Evolutionary conservation across 305 asterid genomes (phyloP).

Genomic region (Solanum hybrid): DNA sequence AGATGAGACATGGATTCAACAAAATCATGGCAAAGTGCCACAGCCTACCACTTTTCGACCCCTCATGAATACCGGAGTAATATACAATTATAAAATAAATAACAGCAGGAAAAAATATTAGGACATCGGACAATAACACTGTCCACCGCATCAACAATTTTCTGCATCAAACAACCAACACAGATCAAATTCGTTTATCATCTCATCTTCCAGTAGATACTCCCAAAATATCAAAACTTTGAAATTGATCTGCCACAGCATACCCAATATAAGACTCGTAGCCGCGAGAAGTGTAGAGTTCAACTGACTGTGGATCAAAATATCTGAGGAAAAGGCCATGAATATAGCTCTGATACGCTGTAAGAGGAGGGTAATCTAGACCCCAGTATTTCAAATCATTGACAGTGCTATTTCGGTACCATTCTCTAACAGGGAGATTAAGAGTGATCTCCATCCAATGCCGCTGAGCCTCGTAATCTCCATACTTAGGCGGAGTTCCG

Average conservation of each 20-base stretch:
- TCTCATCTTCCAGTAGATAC: neutral
- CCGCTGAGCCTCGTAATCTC: slow-evolving; percentile 96
- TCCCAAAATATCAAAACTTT: neutral
- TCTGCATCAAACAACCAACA: slow-evolving; percentile 46
- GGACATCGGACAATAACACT: slow-evolving; percentile 75
- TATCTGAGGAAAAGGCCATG: slow-evolving; percentile 50
- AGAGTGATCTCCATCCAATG: slow-evolving; percentile 97
- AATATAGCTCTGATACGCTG: slow-evolving; percentile 83
- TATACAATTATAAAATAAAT: slow-evolving; percentile 45
- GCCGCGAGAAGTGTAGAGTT: slow-evolving; percentile 57
- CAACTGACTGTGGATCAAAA: slow-evolving; percentile 68
- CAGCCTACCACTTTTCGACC: slow-evolving; percentile 32
- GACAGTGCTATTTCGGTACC: slow-evolving; percentile 66
- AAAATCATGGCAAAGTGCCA: slow-evolving; percentile 75
- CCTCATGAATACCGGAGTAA: slow-evolving; percentile 35
- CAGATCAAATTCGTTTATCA: neutral
- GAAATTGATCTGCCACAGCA: slow-evolving; percentile 3
- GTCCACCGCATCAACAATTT: slow-evolving; percentile 99
- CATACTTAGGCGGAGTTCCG: slow-evolving; percentile 67
- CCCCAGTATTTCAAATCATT: slow-evolving; percentile 92
- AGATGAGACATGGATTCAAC: slow-evolving; percentile 81
- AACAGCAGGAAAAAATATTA: slow-evolving; percentile 92
- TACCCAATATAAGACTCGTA: slow-evolving; percentile 88
- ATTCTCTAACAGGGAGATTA: slow-evolving; percentile 67
- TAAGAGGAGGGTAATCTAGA: slow-evolving; percentile 87